These are phyloP conservation scores for Candolleomyces efflorescens DNA, from an alignment of 768 basidiomycete species.

Conservation along the genomic window DNA sequence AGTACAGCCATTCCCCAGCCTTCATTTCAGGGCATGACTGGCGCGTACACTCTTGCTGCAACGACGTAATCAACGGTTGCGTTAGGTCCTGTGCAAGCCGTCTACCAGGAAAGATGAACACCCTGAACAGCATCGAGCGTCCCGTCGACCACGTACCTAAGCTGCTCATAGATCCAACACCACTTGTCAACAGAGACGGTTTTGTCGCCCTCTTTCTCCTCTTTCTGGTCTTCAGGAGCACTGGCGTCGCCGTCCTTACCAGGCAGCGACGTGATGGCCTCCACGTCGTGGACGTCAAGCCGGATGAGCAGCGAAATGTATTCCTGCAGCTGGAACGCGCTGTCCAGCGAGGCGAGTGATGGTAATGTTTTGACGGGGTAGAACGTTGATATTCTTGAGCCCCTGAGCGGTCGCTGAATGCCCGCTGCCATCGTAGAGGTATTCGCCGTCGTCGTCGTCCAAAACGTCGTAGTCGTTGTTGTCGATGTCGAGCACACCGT, in stretches of 20 bases:
- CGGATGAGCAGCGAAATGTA: conserved; percentile 88
- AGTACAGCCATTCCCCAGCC: conserved; percentile 96
- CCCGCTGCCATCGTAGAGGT: conserved; percentile 29
- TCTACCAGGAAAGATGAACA: conserved; percentile 30
- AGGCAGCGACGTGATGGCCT: conserved; percentile 75
- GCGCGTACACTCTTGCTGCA: conserved; percentile 86
- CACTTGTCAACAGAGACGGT: conserved; percentile 71
- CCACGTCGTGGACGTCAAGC: conserved; percentile 84
- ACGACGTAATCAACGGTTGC: conserved; percentile 76
- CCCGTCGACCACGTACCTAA: conserved; percentile 31
- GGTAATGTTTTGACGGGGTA: conserved; percentile 74
- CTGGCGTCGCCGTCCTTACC: conserved; percentile 34
- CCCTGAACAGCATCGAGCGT: background rate
- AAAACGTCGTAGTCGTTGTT: background rate
- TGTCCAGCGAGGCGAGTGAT: conserved; percentile 70
- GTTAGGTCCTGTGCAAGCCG: conserved; percentile 86
- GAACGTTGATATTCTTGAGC: conserved; percentile 75
- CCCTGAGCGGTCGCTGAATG: conserved; percentile 67
- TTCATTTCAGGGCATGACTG: conserved; percentile 95
- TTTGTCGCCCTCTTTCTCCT: conserved; percentile 20
- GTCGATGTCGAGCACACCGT: too few species aligned
- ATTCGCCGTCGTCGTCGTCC: conserved; percentile 9
- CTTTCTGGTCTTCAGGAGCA: conserved; percentile 6
- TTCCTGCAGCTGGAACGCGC: conserved; percentile 93
- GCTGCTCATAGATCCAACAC: conserved; percentile 76